Evolutionary conservation across 768 basidiomycete species (phyloP), one percentile per base, ranked within the genome.

Genomic region (Agrocybe pediades): DNA sequence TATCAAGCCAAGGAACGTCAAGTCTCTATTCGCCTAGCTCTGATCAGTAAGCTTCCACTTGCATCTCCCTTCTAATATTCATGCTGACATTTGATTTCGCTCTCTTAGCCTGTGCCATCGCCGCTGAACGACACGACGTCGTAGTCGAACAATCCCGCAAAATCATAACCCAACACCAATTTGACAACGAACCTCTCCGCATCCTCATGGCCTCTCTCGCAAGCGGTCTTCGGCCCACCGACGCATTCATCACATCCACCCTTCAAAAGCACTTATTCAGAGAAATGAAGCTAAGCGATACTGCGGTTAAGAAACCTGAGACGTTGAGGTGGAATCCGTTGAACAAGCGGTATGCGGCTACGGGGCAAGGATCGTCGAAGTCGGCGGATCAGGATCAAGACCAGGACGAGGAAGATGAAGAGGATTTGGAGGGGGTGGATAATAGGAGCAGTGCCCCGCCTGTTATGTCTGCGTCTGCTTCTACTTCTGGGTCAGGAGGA

Each of bases 241-340:
- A 92, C 56, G 80, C 87, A 0, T 91, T 94, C 71, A 86, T 90
- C 58, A 83, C 83, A 1, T 81, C 85, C 0, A 87, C 87, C 0
- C 73, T 96, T 9, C 92, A 93, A 58, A 96, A 96, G 63, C 89
- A 90, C 62, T 68, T 95, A 23, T 82, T 90, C 29, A 79, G 95
- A 11, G 93, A 96, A 68, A 74, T 95, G 68, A 82, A 83, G 56
- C 67, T 90, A 7, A 80, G 75, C 16, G 88, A 93, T 61, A 70
- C 79, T 0, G 86, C 87, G 0, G 82, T 85, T 17, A 81, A 82
- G 51, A 83, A 81, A 24, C 83, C 81, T 2, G 86, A 86, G 25
- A 58, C 72, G 9, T 57, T 89, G 24, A 80, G 77, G 46, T 92
- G 85, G 85, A 88, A 87, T 58, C 66, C 69, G 1, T 54, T 77